A percentile compares a stretch with the other conserved stretches of the same genome.
Evolutionary conservation across 305 asterid genomes (phyloP).

Genomic region (Fraxinus nigra): DNA sequence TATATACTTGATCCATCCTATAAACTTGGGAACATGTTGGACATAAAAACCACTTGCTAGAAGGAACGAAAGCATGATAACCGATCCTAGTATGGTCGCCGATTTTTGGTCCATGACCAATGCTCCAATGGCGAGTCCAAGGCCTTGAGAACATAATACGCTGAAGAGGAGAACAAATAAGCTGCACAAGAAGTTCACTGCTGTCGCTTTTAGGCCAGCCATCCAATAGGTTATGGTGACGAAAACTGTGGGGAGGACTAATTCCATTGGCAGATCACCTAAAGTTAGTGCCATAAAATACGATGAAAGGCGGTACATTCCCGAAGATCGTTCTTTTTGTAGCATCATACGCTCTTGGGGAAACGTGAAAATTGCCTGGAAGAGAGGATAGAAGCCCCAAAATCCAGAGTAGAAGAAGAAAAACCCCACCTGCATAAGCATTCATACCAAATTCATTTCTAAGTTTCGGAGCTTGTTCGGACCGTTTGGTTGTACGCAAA

Average conservation of each 20-base stretch:
- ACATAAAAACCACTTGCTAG: constrained; percentile 49
- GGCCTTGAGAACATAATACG: constrained; percentile 47
- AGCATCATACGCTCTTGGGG: constrained; percentile 53
- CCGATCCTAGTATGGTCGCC: constrained; percentile 42
- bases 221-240: constrained; percentile 45
- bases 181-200: constrained; percentile 29
- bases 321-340: constrained; percentile 53
- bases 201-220: constrained; percentile 39
- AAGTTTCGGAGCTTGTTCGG: neutral
- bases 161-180: constrained; percentile 27
- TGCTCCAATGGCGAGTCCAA: constrained; percentile 63
- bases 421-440: constrained; percentile 49
- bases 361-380: constrained; percentile 52
- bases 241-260: constrained; percentile 45
- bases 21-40: constrained; percentile 41
- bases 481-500: neutral
- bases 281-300: constrained; percentile 49
- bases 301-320: constrained; percentile 55
- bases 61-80: constrained; percentile 34
- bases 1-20: constrained; percentile 46
- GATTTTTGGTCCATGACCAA: constrained; percentile 38
- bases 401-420: constrained; percentile 40
- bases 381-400: constrained; percentile 53
- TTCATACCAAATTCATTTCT: neutral
- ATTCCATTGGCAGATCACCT: constrained; percentile 55